phyloP scores from a whole-genome alignment of 2,329 filamentous ascomycete genomes.

The Epichloe uncinata region DNA sequence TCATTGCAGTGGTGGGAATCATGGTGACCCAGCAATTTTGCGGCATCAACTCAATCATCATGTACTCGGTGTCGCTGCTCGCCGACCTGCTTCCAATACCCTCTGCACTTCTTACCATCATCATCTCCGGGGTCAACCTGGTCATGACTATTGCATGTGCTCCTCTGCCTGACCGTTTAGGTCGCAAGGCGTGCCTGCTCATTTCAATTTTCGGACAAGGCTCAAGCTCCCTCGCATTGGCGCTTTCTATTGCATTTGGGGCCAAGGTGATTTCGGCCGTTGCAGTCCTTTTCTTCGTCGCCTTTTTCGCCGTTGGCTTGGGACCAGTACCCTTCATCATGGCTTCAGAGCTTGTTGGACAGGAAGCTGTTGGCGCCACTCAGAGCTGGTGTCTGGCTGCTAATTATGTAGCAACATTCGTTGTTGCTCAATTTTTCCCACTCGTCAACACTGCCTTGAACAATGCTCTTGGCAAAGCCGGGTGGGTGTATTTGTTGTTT shows the following conservation, averaged over 20 bases:
- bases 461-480: constrained; percentile 47
- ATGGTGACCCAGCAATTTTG: constrained; percentile 91
- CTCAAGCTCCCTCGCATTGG: constrained; percentile 60
- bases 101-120: constrained; percentile 72
- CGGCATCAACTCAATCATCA: constrained; percentile 93
- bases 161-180: constrained; percentile 74
- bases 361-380: constrained; percentile 80
- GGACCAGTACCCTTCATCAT: constrained; percentile 94
- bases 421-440: constrained; percentile 92
- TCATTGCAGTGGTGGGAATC: constrained; percentile 74
- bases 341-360: constrained; percentile 76
- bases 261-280: constrained; percentile 67
- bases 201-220: constrained; percentile 79
- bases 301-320: constrained; percentile 77
- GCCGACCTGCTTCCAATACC: constrained; percentile 67
- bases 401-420: constrained; percentile 82
- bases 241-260: constrained; percentile 62
- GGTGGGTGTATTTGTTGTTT: constrained; percentile 89
- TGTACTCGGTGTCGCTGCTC: constrained; percentile 92
- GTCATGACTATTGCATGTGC: constrained; percentile 69
- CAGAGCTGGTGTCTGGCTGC: constrained; percentile 79
- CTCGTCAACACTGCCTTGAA: constrained; percentile 67
- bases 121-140: constrained; percentile 79
- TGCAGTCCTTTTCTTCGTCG: constrained; percentile 74
- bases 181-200: constrained; percentile 75